phyloP scores from a whole-genome alignment of 2,329 filamentous ascomycete species.

The Trichoderma hamatum region DNA sequence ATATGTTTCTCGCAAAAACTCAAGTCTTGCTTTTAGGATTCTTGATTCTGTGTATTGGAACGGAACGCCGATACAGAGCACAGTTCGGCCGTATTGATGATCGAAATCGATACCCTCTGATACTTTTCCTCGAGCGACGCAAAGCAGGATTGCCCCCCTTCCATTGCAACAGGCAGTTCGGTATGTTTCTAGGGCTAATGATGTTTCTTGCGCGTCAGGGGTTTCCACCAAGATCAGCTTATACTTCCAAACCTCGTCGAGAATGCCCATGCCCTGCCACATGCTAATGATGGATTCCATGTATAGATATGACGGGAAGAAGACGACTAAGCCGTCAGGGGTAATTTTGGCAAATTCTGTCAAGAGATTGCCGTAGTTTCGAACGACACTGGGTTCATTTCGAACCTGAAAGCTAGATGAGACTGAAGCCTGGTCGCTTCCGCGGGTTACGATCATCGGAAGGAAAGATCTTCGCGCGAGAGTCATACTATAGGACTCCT shows the following conservation, averaged over 20 bases:
- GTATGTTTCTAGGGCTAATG: conserved; percentile 92
- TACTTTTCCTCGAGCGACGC: conserved; percentile 95
- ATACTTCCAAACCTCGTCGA: conserved; percentile 98
- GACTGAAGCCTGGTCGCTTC: conserved; percentile 89
- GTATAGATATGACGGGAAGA: conserved; percentile 97
- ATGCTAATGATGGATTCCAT: conserved; percentile 99
- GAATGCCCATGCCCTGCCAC: conserved; percentile 98
- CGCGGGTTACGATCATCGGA: conserved; percentile 95
- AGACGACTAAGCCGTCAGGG: conserved; percentile 97
- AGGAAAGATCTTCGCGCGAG: conserved; percentile 92
- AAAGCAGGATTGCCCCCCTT: conserved; percentile 87
- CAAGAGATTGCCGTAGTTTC: conserved; percentile 91
- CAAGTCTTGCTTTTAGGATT: conserved; percentile 91
- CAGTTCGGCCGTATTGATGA: conserved; percentile 94
- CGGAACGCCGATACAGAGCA: conserved; percentile 93
- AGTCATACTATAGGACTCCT: conserved; percentile 98
- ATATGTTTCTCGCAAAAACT: conserved; percentile 96
- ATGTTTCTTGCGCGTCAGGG: conserved; percentile 95
- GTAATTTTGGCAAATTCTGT: conserved; percentile 96
- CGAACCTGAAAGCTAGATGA: conserved; percentile 94
- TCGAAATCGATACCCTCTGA: conserved; percentile 99
- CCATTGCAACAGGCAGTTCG: conserved; percentile 97
- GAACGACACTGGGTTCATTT: conserved; percentile 93
- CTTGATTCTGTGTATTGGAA: conserved; percentile 99
- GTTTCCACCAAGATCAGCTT: conserved; percentile 98